phyloP scores from a whole-genome alignment of 805 yeast species.

The Schwanniomyces pseudopolymorphus region DNA sequence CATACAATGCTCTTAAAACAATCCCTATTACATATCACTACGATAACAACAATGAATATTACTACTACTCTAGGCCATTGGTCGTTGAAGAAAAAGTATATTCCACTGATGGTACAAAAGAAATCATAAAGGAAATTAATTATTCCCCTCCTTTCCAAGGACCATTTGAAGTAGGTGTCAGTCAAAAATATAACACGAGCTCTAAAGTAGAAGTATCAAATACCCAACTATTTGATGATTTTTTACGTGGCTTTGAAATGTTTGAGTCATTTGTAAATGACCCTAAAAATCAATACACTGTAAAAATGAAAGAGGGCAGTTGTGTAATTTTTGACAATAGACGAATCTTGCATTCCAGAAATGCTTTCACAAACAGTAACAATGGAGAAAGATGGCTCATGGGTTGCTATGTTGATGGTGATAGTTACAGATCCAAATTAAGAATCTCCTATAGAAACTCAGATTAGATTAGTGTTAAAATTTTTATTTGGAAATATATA shows the following conservation, averaged over 20 bases:
- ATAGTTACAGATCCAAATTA: constrained; percentile 62
- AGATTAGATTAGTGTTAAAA: neutral
- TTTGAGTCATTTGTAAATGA: constrained; percentile 60
- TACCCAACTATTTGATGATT: constrained; percentile 48
- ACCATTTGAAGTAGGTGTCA: constrained; percentile 63
- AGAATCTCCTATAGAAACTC: constrained; percentile 24
- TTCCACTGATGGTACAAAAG: constrained; percentile 11
- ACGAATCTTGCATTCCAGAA: constrained; percentile 66
- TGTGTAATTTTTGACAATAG: constrained; percentile 73
- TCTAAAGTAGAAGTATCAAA: constrained; percentile 30
- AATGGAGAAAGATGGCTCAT: constrained; percentile 66
- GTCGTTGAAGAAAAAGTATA: constrained; percentile 50
- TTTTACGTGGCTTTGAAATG: constrained; percentile 54
- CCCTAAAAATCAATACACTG: constrained; percentile 52
- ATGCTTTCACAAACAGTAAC: constrained; percentile 38
- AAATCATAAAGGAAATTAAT: constrained; percentile 54
- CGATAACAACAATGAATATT: constrained; percentile 58
- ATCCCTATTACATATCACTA: constrained; percentile 73
- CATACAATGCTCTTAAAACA: constrained; percentile 58
- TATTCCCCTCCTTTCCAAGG: constrained; percentile 86
- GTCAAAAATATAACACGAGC: constrained; percentile 26
- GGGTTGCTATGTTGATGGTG: constrained; percentile 75
- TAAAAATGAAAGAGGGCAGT: constrained; percentile 56
- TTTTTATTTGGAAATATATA: neutral
- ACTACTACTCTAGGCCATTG: constrained; percentile 61